phyloP scores from a whole-genome alignment of 78 protist genomes.

The Pigoraptor vietnamica region DNA sequence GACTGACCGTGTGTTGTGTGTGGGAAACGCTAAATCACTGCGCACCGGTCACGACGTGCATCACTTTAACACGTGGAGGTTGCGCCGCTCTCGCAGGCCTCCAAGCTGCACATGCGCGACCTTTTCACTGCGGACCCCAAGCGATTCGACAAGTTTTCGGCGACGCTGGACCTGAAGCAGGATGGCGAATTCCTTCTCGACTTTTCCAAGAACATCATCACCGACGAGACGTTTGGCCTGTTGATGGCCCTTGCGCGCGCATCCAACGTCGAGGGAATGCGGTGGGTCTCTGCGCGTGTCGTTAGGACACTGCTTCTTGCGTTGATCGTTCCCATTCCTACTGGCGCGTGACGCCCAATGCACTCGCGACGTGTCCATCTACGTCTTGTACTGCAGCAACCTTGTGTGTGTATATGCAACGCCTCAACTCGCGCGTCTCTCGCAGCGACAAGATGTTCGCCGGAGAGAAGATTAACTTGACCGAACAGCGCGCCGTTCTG shows the following conservation, averaged over 20 bases:
- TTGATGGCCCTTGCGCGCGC: conserved; percentile 48
- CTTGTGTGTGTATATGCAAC: too few species aligned
- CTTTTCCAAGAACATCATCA: conserved; percentile 71
- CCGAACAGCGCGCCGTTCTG: conserved; percentile 87
- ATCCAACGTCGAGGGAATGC: conserved; percentile 37
- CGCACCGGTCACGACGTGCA: background rate
- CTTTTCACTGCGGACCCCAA: conserved; percentile 17
- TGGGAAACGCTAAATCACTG: background rate
- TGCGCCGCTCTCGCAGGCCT: background rate
- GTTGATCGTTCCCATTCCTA: too few species aligned
- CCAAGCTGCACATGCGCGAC: conserved; percentile 14
- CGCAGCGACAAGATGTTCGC: conserved; percentile 58
- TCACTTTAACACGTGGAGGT: background rate
- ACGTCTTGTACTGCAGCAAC: too few species aligned
- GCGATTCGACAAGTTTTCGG: conserved; percentile 26
- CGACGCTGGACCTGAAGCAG: background rate
- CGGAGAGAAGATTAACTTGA: conserved; percentile 88
- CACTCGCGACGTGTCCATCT: too few species aligned
- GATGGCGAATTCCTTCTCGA: conserved; percentile 58
- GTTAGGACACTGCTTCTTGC: background rate
- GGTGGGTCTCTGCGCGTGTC: background rate
- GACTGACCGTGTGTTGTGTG: background rate
- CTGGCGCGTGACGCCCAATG: background rate
- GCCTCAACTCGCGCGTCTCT: background rate
- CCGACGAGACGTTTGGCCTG: conserved; percentile 55